Percentiles rank a stretch among this genome's conserved stretches.
These are phyloP conservation scores for Phytopythium delawarense DNA, from an alignment of 352 stramenopile species.

Conservation along the genomic window DNA sequence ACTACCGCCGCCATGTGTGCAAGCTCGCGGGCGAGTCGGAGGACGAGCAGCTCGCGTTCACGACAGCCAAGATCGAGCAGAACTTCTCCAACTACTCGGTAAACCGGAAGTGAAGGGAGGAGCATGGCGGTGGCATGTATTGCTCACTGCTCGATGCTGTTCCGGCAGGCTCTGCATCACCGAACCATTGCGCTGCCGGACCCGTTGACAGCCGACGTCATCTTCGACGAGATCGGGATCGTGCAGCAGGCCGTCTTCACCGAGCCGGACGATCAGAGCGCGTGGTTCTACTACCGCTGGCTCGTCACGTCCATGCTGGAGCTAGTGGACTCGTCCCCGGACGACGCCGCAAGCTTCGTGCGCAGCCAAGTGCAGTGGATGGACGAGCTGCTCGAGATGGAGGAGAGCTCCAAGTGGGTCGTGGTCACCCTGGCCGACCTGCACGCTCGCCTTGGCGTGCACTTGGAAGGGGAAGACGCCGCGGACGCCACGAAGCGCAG, in stretches of 20 bases:
- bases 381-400: conserved; percentile 79
- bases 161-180: conserved; percentile 49
- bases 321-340: conserved; percentile 36
- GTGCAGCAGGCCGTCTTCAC: conserved; percentile 97
- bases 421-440: conserved; percentile 57
- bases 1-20: conserved; percentile 90
- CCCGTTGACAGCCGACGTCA: conserved; percentile 40
- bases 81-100: conserved; percentile 99
- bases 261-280: conserved; percentile 97
- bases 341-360: conserved; percentile 42
- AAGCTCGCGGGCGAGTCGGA: conserved; percentile 39
- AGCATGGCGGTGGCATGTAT: too few relatives aligned
- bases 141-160: not conserved
- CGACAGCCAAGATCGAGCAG: conserved; percentile 93
- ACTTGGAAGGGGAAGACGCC: conserved; percentile 15
- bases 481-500: conserved; percentile 38
- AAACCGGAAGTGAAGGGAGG: not conserved
- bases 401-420: conserved; percentile 70
- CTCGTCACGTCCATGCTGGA: conserved; percentile 82
- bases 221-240: conserved; percentile 75
- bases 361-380: conserved; percentile 80
- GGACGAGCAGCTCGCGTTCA: conserved; percentile 92
- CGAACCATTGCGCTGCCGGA: conserved; percentile 49
- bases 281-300: conserved; percentile 98
- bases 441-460: conserved; percentile 26